These are phyloP conservation scores for Acanthamoeba polyphaga DNA, from an alignment of 208 protist species.

Conservation along the genomic window DNA sequence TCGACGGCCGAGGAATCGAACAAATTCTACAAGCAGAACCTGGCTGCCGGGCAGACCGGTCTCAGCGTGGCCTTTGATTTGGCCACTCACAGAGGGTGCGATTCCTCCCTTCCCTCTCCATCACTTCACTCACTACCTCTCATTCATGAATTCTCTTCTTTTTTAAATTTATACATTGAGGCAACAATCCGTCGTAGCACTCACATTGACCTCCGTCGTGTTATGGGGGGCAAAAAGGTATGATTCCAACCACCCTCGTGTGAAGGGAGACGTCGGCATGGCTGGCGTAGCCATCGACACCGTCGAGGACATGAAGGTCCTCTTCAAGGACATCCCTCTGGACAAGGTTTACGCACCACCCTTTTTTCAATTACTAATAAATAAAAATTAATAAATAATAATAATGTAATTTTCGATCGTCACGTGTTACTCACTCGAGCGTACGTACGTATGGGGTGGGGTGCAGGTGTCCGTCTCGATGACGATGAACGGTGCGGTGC, in stretches of 20 bases:
- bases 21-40: slow-evolving; percentile 94
- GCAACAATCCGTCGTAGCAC: too few relatives aligned
- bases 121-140: not conserved
- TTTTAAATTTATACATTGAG: not conserved
- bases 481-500: slow-evolving; percentile 98
- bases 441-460: too few relatives aligned
- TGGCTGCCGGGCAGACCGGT: slow-evolving; percentile 95
- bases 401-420: not conserved
- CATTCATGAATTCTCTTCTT: not conserved
- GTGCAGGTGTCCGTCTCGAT: slow-evolving; percentile 94
- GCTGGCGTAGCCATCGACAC: slow-evolving; percentile 97
- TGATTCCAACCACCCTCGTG: slow-evolving; percentile 96
- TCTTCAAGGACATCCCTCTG: slow-evolving; percentile 96
- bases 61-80: slow-evolving; percentile 97
- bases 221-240: slow-evolving; percentile 85
- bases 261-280: slow-evolving; percentile 97
- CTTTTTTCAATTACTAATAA: too few relatives aligned
- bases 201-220: too few relatives aligned
- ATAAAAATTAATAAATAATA: too few relatives aligned
- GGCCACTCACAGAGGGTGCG: slow-evolving; percentile 95
- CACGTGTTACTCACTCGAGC: too few relatives aligned
- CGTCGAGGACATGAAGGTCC: slow-evolving; percentile 92
- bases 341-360: slow-evolving; percentile 88
- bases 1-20: slow-evolving; percentile 97
- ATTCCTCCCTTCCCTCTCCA: not conserved